These are phyloP conservation scores for Metarhizium rileyi DNA, from an alignment of 2,329 filamentous ascomycete species.

Conservation along the genomic window DNA sequence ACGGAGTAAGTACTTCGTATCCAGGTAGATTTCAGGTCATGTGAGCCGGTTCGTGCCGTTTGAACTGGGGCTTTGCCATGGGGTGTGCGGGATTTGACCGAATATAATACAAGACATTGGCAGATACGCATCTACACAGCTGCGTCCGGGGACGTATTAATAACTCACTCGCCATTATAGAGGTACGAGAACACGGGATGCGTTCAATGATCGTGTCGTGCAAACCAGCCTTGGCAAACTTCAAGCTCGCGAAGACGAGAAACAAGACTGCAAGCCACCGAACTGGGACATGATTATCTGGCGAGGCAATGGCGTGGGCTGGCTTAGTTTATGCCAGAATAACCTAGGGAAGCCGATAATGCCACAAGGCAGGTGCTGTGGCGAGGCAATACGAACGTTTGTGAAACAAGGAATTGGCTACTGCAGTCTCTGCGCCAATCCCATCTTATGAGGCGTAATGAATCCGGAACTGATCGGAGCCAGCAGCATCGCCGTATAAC, in stretches of 20 bases:
- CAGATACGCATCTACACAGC: neutral
- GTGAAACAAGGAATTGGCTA: neutral
- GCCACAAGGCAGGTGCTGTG: neutral
- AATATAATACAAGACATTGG: neutral
- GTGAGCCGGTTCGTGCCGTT: neutral
- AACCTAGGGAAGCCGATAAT: neutral
- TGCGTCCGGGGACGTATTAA: neutral
- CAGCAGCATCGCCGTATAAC: neutral
- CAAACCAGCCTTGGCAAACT: neutral
- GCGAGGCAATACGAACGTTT: neutral
- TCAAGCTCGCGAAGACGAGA: neutral
- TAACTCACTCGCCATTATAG: neutral
- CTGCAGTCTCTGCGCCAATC: neutral
- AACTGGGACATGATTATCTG: neutral
- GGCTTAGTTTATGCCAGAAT: neutral
- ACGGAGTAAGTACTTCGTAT: too few species aligned
- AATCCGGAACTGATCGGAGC: slow-evolving; percentile 3
- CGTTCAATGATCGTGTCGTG: neutral
- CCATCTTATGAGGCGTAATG: neutral
- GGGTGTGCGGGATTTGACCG: neutral
- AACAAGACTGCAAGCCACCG: slow-evolving; percentile 1
- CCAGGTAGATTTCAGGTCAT: neutral
- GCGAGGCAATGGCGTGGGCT: neutral
- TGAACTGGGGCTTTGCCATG: neutral
- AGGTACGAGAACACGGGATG: neutral